Base-by-base conservation (phyloP, 495 filamentous ascomycete species). In the Hyaloscypha bicolor region DNA sequence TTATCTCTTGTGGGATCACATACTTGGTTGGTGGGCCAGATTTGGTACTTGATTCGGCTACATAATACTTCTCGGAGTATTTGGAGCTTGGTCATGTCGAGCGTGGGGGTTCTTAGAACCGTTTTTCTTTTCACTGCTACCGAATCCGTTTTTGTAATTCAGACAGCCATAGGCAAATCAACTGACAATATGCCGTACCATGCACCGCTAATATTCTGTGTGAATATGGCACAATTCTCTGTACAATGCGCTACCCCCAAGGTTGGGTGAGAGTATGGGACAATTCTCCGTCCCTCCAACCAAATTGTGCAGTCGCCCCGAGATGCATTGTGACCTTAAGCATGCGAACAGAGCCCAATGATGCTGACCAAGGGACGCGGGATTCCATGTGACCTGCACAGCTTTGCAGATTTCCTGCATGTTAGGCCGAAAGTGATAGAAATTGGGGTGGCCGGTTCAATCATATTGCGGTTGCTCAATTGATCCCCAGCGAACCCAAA, bases 21-120 rank as follows among this genome's bases (percentile, higher is more conserved):
- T 74, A 67, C 60, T 71, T 75, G 69, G 69, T 69, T 67, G 65
- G 73, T 22, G 66, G 66, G 72, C 21, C 53, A 69, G 64, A 70
- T 74, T 67, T 71, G 67, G 64, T n/a, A 61, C 52, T 64, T 67
- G 70, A 72, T 64, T 62, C 62, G 52, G 68, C 68, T 45, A 65
- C 62, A 68, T 70, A 63, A 70, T 70, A 35, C 65, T 68, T 64
- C 64, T n/a, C 60, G 65, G 63, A 69, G 60, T 69, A 60, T 55
- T 67, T 57, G 63, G 69, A 69, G 63, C 65, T 67, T 62, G 42
- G 56, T 67, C 62, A 66, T 72, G 65, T 71, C 66, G 32, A 66
- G 67, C 66, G 67, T 39, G 64, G 68, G 25, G 61, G 61, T 70
- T 62, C 45, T 58, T 74, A 61, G 69, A 69, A 53, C 60, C 55